Evolutionary conservation across 768 basidiomycete species (phyloP).

Genomic region (Ramaria sp.): DNA sequence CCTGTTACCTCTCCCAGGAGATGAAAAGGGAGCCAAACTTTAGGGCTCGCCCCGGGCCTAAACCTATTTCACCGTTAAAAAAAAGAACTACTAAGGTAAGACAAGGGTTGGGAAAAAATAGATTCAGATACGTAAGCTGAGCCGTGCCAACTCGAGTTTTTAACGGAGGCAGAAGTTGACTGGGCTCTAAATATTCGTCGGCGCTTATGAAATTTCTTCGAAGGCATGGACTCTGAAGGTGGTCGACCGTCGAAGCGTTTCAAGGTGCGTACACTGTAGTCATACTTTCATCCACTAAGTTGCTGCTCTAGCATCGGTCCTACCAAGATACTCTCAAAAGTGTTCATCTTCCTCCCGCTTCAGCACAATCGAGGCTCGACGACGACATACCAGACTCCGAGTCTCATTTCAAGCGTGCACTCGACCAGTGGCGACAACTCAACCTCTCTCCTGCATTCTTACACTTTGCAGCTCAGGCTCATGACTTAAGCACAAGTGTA

Average conservation of each 20-base stretch:
- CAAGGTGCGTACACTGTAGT: conserved; percentile 4
- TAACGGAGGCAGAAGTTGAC: too few species aligned
- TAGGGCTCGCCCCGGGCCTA: too few species aligned
- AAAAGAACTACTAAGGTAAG: too few species aligned
- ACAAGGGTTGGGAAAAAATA: too few species aligned
- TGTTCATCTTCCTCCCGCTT: conserved; percentile 61
- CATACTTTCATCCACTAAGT: neutral
- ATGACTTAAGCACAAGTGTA: conserved; percentile 59
- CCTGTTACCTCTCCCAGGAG: too few species aligned
- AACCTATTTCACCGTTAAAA: too few species aligned
- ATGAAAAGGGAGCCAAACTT: too few species aligned
- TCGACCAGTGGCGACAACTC: conserved; percentile 69
- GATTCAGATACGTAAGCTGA: too few species aligned
- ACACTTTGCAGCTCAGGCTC: conserved; percentile 50
- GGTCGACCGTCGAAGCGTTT: conserved; percentile 4
- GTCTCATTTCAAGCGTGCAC: conserved; percentile 65
- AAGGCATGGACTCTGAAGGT: conserved; percentile 1
- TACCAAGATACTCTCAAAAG: conserved; percentile 54
- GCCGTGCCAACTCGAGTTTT: too few species aligned
- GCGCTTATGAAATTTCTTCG: neutral
- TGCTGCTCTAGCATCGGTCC: conserved; percentile 50
- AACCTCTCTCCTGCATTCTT: conserved; percentile 72
- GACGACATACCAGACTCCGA: conserved; percentile 65
- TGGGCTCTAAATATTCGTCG: neutral
- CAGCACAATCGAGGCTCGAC: conserved; percentile 40